Evolutionary conservation across 2,329 filamentous ascomycete species (phyloP), one percentile per base, ranked within the genome.

Genomic region (Aspergillus sp.): DNA sequence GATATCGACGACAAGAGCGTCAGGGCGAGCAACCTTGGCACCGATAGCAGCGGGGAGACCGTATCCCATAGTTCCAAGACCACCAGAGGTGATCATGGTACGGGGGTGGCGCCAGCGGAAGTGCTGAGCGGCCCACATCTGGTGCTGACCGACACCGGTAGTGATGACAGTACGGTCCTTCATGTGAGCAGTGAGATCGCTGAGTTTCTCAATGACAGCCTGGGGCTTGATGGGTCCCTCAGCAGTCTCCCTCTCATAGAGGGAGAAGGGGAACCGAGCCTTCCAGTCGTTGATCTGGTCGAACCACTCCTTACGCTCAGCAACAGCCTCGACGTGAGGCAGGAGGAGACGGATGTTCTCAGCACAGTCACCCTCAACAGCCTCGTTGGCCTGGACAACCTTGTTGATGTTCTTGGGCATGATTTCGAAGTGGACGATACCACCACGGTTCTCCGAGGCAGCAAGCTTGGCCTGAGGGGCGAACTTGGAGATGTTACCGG

Each of bases 371-470:
- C 95, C 95, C 79, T 97, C 94, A 17, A 98, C 89, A 49, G 95
- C 94, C 80, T 97, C 92, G 45, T 91, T 97, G 7, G 94, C 93
- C 80, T 98, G 92, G 13, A 99, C 90, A 45, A 98, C 93, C 85
- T 98, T 99, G 87, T 98, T 98, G 81, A 98, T 98, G 83, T 99
- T 98, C 88, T 99, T 99, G 70, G 95, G 94, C 89, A 98, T 90
- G 71, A 99, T 94, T 76, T 98, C 94, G 72, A 98, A 98, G 79
- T 99, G 94, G 15, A 98, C 86, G 70, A 99, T 98, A 72, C 95
- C 95, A 70, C 95, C 95, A 64, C 92, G 90, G 57, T 88, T 88
- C 80, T 97, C 91, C 10, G 85, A 83, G 4, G 92, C 94, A 0
- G 95, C 95, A 13, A 87, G 86, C 80, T 91, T 95, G 48, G 95